Base-by-base conservation (phyloP, 768 basidiomycete genomes). In the Xerocomus potaroensis region DNA sequence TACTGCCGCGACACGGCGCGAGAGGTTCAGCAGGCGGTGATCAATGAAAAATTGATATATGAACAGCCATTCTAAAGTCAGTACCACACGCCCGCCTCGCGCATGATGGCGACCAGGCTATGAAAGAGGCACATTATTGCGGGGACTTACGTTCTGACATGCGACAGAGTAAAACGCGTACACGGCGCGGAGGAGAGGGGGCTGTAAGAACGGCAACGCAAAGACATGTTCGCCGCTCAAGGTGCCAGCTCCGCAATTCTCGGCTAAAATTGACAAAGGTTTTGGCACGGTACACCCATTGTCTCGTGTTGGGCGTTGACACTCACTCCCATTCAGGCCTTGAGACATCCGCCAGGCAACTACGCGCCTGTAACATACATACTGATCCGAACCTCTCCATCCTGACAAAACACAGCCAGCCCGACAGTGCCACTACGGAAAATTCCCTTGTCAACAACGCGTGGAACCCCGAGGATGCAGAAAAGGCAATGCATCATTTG, bases 111-210 rank as follows among this genome's bases (percentile, higher is more conserved):
- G 39, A 44, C 42, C 27, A 39, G 37, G 46, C 33, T 31, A 45
- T 53, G 61, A 54, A 45, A 19, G 29, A 55, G 35, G 42, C 51
- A 45, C 16, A 10, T 47, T 46, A 9, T 29, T 48, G 41, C 33
- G 48, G 38, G 34, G 50, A 56, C 51, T 64, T 64, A 62, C 61
- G 59, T 64, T 52, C 34, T 41, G 10, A 43, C 53, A 44, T 61
- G 39, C 47, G 36, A 63, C 54, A 45, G 27, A 33, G 31, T 14
- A 41, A 54, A 50, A 49, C 31, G 51, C 35, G 41, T 49, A 12
- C 43, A 37, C 51, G 37, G 50, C 33, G 47, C 56, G 62, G 53
- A 49, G 45, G 2, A n/a, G 59, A 47, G 50, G 51, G 43, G 62
- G 56, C 43, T 50, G 48, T 58, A 37, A 35, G 21, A 27, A 37